Evolutionary conservation across 2,329 filamentous ascomycete genomes (phyloP).

Genomic region (Paecilomyces fulvus): DNA sequence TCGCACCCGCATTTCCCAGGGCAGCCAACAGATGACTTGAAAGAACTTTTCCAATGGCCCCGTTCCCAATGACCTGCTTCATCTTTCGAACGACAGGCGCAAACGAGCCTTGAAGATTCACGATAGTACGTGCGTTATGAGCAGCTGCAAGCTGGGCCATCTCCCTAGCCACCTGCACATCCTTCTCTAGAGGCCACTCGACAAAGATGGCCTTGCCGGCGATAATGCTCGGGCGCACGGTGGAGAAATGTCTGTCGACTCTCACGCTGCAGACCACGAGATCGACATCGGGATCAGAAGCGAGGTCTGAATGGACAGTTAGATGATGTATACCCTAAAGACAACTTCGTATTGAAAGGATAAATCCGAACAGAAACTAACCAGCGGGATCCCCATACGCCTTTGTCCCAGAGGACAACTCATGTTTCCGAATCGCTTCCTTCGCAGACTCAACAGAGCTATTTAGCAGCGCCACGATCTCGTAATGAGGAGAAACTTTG

Average conservation of each 20-base stretch:
- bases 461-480: background rate
- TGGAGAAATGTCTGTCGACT: conserved; percentile 45
- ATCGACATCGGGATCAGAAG: conserved; percentile 43
- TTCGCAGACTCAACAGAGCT: background rate
- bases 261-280: conserved; percentile 45
- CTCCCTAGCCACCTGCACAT: conserved; percentile 32
- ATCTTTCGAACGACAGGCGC: conserved; percentile 39
- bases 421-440: conserved; percentile 22
- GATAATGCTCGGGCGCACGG: conserved; percentile 39
- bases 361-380: conserved; percentile 4
- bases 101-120: conserved; percentile 46
- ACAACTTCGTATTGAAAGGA: background rate
- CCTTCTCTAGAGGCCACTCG: conserved; percentile 51
- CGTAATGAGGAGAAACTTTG: background rate
- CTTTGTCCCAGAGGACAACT: conserved; percentile 33
- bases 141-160: conserved; percentile 29
- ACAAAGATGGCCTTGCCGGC: conserved; percentile 48
- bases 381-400: conserved; percentile 44
- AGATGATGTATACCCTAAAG: background rate
- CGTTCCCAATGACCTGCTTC: conserved; percentile 36
- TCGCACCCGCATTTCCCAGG: conserved; percentile 13
- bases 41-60: conserved; percentile 45
- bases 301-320: conserved; percentile 24
- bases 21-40: conserved; percentile 39
- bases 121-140: conserved; percentile 32